Conservation (phyloP, 805 yeast species). For the Metschnikowia colocasiae region DNA sequence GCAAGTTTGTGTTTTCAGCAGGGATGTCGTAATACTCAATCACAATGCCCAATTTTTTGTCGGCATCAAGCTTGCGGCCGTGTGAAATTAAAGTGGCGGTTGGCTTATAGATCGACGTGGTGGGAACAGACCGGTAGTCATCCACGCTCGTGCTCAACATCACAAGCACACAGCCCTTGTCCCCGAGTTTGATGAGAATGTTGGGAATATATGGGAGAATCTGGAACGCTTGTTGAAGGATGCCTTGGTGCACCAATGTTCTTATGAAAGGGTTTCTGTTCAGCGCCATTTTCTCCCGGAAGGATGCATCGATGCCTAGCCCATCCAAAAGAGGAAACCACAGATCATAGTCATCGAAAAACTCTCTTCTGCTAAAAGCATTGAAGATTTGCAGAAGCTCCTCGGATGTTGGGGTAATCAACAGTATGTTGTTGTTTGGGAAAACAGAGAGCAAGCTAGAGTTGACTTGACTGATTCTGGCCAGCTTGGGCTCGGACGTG, state of each 20-base stretch:
- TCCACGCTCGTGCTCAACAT: conserved; percentile 32
- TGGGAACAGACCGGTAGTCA: conserved; percentile 33
- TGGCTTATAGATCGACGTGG: conserved; percentile 28
- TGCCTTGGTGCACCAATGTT: conserved; percentile 38
- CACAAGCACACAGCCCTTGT: conserved; percentile 51
- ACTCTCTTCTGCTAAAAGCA: conserved; percentile 39
- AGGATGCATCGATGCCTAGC: conserved; percentile 44
- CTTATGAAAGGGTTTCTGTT: conserved; percentile 16
- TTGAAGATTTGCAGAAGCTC: conserved; percentile 58
- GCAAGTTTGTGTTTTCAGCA: conserved; percentile 23
- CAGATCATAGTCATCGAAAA: conserved; percentile 48
- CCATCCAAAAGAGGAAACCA: conserved; percentile 78
- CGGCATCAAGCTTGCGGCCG: conserved; percentile 18
- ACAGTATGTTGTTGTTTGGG: conserved; percentile 44
- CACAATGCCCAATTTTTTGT: conserved; percentile 45
- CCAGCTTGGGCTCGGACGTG: conserved; percentile 65
- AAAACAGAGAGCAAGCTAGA: conserved; percentile 33
- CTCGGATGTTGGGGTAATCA: conserved; percentile 65
- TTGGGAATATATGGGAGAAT: conserved; percentile 72
- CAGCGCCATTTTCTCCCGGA: conserved; percentile 45
- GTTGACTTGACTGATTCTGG: conserved; percentile 38
- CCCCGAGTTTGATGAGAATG: conserved; percentile 64
- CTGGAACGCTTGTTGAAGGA: conserved; percentile 64
- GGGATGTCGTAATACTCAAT: conserved; percentile 60
- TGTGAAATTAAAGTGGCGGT: conserved; percentile 20